Evolutionary conservation across 2,329 filamentous ascomycete species (phyloP).

Genomic region (Rhynchosporium agropyri): DNA sequence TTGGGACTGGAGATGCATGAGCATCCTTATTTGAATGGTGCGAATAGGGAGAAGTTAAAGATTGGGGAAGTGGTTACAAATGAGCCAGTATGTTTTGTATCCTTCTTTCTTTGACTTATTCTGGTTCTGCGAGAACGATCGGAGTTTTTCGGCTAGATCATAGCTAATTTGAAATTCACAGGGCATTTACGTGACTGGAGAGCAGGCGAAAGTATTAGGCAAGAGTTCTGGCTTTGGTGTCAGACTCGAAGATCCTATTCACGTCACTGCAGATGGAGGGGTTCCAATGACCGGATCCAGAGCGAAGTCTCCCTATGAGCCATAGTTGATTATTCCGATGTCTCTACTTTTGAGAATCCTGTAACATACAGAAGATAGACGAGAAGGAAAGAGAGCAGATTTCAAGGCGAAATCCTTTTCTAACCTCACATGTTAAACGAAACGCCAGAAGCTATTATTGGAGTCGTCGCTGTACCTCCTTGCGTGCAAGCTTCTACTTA

Average conservation of each 20-base stretch:
- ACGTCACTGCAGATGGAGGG: slow-evolving; percentile 53
- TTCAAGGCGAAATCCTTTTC: too few relatives aligned
- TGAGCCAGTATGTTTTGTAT: slow-evolving; percentile 49
- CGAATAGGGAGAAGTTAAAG: slow-evolving; percentile 53
- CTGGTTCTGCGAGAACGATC: too few relatives aligned
- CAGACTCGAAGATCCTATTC: slow-evolving; percentile 62
- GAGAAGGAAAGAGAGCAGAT: too few relatives aligned
- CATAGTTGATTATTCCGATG: slow-evolving; percentile 18
- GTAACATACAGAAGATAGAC: too few relatives aligned
- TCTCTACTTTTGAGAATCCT: background rate
- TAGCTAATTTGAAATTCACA: slow-evolving; percentile 1
- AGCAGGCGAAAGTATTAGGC: slow-evolving; percentile 39
- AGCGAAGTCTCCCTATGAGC: slow-evolving; percentile 35
- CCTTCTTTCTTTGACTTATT: too few relatives aligned
- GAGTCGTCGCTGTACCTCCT: too few relatives aligned
- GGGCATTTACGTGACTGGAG: slow-evolving; percentile 56
- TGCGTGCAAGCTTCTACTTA: too few relatives aligned
- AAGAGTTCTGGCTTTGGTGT: slow-evolving; percentile 58
- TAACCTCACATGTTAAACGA: too few relatives aligned
- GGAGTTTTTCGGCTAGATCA: background rate
- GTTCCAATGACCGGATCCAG: slow-evolving; percentile 45
- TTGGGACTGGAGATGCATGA: slow-evolving; percentile 69
- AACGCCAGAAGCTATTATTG: too few relatives aligned
- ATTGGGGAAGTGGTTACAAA: slow-evolving; percentile 65
- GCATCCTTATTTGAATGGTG: slow-evolving; percentile 65